phyloP scores from a whole-genome alignment of 495 filamentous ascomycete species.

The Talaromyces nanjingensis region DNA sequence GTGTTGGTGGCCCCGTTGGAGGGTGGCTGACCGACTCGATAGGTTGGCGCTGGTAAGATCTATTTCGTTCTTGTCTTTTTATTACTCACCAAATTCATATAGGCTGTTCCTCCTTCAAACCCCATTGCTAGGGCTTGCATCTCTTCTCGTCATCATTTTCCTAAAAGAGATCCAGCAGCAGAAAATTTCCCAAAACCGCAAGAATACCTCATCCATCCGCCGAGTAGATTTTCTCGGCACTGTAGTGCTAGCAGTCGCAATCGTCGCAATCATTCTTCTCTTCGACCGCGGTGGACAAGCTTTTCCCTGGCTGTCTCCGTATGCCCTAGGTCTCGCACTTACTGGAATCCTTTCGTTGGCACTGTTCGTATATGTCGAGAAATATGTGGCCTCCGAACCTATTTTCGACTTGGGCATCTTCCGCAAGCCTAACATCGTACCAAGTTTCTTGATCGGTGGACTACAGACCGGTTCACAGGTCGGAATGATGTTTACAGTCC shows the following conservation, averaged over 20 bases:
- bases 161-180: neutral
- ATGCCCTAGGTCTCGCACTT: neutral
- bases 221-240: conserved; percentile 57
- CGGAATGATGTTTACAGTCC: conserved; percentile 44
- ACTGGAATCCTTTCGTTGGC: neutral
- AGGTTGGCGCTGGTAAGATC: conserved; percentile 5
- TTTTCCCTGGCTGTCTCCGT: conserved; percentile 15
- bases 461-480: conserved; percentile 53
- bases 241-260: conserved; percentile 37
- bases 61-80: neutral
- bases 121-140: conserved; percentile 47
- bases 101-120: conserved; percentile 58
- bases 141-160: neutral
- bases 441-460: conserved; percentile 45
- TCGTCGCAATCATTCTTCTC: conserved; percentile 44
- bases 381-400: conserved; percentile 46
- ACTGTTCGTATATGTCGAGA: conserved; percentile 44
- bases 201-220: conserved; percentile 15
- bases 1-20: conserved; percentile 56
- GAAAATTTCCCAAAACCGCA: neutral
- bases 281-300: conserved; percentile 39
- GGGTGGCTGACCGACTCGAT: conserved; percentile 54
- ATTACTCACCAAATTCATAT: neutral
- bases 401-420: conserved; percentile 57
- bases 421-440: conserved; percentile 43